Evolutionary conservation across 225 moss, liverwort and hornwort genomes (phyloP).

Genomic region (Ulota crispa): DNA sequence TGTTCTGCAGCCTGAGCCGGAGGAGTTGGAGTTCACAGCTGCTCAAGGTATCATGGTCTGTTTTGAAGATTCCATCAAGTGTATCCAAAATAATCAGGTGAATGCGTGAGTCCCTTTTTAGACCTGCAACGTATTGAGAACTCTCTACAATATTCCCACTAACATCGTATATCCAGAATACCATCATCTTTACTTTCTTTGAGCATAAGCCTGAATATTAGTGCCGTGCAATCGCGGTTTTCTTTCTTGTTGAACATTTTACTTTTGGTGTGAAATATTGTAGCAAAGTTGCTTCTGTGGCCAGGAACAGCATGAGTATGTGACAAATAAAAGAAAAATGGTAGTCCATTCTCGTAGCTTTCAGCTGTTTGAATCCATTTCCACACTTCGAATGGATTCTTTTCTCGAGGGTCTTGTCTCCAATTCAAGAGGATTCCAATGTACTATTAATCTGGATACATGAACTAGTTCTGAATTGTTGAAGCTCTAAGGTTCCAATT

Average conservation of each 20-base stretch:
- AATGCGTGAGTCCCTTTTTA: neutral
- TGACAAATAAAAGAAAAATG: neutral
- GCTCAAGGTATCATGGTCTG: constrained; percentile 81
- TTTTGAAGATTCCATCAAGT: constrained; percentile 72
- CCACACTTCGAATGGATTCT: neutral
- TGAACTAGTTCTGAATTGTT: neutral
- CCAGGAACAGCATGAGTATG: neutral
- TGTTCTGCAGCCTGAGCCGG: constrained; percentile 62
- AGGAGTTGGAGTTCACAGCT: constrained; percentile 67
- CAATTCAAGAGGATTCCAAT: neutral
- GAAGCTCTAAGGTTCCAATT: neutral
- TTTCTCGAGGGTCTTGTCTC: neutral
- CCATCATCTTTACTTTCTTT: neutral
- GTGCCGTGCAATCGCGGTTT: neutral
- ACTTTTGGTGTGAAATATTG: neutral
- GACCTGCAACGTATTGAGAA: neutral
- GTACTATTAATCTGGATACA: neutral
- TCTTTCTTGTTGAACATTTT: neutral
- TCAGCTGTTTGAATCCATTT: neutral
- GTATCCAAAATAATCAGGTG: constrained; percentile 67
- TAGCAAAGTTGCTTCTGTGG: neutral
- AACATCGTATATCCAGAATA: neutral
- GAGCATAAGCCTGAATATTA: neutral
- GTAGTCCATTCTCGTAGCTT: neutral
- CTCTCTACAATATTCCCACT: neutral